A percentile compares a stretch with the other conserved stretches of the same genome.
These are phyloP conservation scores for Endoconidiophora polonica DNA, from an alignment of 2,329 filamentous ascomycete genomes.

Conservation along the genomic window DNA sequence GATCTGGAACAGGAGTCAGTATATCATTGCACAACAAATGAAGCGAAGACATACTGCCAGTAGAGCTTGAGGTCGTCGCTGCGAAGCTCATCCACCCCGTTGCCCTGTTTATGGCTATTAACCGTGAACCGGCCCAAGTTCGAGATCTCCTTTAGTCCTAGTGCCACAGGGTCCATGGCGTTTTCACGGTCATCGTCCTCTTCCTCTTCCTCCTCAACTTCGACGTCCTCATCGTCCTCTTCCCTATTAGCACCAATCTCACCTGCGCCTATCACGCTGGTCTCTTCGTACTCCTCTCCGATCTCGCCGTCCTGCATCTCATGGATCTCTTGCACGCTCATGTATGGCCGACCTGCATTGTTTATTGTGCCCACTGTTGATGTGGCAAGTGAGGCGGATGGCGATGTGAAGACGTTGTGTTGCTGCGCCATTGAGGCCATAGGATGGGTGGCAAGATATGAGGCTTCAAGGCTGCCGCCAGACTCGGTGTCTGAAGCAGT, in stretches of 20 bases:
- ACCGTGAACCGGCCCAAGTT: conserved; percentile 73
- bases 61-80: conserved; percentile 56
- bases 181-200: conserved; percentile 20
- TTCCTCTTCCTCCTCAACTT: conserved; percentile 18
- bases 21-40: background rate
- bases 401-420: conserved; percentile 1
- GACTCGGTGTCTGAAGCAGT: background rate
- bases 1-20: conserved; percentile 33
- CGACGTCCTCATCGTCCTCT: conserved; percentile 18
- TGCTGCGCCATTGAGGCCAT: conserved; percentile 4
- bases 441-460: conserved; percentile 7
- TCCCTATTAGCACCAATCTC: conserved; percentile 14
- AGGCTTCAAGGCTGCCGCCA: conserved; percentile 4
- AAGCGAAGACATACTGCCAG: conserved; percentile 50
- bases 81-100: conserved; percentile 59
- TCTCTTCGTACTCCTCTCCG: conserved; percentile 17
- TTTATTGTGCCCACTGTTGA: conserved; percentile 1
- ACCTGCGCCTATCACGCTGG: conserved; percentile 15
- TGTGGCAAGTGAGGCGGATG: conserved; percentile 2
- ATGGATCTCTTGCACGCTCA: conserved; percentile 8
- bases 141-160: conserved; percentile 64
- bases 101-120: conserved; percentile 65
- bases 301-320: conserved; percentile 18
- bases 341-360: conserved; percentile 1
- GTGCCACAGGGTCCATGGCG: conserved; percentile 30